Evolutionary conservation across 1,284 basidiomycete genomes (phyloP).

Genomic region (Ceratobasidium papillatum): DNA sequence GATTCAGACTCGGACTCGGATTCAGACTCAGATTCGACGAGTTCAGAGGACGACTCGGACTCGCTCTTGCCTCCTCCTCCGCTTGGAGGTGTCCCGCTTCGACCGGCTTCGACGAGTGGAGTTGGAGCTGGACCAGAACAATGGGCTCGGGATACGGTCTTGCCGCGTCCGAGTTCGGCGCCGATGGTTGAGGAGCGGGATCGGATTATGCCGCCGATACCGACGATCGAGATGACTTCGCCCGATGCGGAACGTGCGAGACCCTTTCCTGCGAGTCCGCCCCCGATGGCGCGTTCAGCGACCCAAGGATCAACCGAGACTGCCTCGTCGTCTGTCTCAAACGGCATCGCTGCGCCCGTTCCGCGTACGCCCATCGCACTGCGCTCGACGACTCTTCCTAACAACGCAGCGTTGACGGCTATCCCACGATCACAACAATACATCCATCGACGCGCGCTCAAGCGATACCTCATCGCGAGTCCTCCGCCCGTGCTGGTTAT

Average conservation of each 20-base stretch:
- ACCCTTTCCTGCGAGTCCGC: constrained; percentile 17
- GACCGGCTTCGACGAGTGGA: constrained; percentile 28
- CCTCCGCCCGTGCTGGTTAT: constrained; percentile 90
- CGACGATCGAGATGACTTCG: constrained; percentile 37
- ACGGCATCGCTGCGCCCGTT: constrained; percentile 23
- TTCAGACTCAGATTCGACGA: constrained; percentile 43
- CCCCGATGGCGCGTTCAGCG: neutral
- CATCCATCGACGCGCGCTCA: constrained; percentile 84
- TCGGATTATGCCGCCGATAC: constrained; percentile 2
- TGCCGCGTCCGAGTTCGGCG: constrained; percentile 25
- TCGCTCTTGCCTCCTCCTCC: neutral
- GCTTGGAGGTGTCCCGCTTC: neutral
- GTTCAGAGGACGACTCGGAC: constrained; percentile 47
- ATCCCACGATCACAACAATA: constrained; percentile 64
- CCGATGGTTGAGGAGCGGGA: constrained; percentile 29
- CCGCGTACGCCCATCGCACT: constrained; percentile 28
- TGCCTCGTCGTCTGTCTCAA: neutral
- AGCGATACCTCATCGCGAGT: constrained; percentile 88
- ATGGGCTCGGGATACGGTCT: constrained; percentile 31
- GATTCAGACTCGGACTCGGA: constrained; percentile 17
- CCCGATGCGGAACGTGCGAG: constrained; percentile 26
- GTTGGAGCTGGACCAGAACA: constrained; percentile 16
- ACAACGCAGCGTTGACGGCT: neutral
- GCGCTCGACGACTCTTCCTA: constrained; percentile 44
- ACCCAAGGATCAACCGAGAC: constrained; percentile 9